phyloP scores from a whole-genome alignment of 1,139 yeast species.

The Wickerhamomyces sp. region DNA sequence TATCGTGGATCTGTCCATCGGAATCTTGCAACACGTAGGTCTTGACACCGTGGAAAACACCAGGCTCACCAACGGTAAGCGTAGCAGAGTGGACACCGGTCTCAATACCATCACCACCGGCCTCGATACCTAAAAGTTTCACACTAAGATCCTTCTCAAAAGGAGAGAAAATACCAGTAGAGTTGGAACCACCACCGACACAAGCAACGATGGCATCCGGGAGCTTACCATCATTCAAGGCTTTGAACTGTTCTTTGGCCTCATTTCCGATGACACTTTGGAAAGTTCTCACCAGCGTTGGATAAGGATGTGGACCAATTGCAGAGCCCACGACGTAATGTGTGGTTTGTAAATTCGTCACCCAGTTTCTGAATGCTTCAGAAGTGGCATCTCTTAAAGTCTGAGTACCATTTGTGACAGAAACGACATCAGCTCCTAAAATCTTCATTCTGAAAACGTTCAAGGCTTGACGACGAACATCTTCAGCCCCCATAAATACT shows the following conservation, averaged over 20 bases:
- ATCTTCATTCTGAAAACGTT: conserved; percentile 97
- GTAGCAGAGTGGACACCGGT: conserved; percentile 90
- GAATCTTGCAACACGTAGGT: conserved; percentile 85
- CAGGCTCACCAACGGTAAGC: conserved; percentile 85
- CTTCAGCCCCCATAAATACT: conserved; percentile 99
- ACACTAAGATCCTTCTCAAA: conserved; percentile 79
- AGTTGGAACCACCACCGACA: conserved; percentile 98
- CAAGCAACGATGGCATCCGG: conserved; percentile 97
- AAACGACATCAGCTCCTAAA: conserved; percentile 90
- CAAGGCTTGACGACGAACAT: conserved; percentile 95
- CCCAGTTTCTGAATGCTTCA: conserved; percentile 97
- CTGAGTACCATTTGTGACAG: conserved; percentile 91
- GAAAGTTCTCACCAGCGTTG: conserved; percentile 95
- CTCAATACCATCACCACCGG: conserved; percentile 96
- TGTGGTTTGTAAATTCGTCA: conserved; percentile 74
- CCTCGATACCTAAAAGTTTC: conserved; percentile 88
- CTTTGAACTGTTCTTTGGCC: conserved; percentile 84
- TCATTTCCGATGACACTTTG: conserved; percentile 96
- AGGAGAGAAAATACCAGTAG: conserved; percentile 93
- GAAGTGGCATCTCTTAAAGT: conserved; percentile 97
- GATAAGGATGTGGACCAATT: conserved; percentile 99
- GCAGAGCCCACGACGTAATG: conserved; percentile 98
- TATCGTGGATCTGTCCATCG: conserved; percentile 96
- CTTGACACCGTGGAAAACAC: conserved; percentile 97
- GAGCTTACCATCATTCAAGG: conserved; percentile 69